These are phyloP conservation scores for Geotrichum carabidarum DNA, from an alignment of 1,139 yeast species.

Conservation along the genomic window DNA sequence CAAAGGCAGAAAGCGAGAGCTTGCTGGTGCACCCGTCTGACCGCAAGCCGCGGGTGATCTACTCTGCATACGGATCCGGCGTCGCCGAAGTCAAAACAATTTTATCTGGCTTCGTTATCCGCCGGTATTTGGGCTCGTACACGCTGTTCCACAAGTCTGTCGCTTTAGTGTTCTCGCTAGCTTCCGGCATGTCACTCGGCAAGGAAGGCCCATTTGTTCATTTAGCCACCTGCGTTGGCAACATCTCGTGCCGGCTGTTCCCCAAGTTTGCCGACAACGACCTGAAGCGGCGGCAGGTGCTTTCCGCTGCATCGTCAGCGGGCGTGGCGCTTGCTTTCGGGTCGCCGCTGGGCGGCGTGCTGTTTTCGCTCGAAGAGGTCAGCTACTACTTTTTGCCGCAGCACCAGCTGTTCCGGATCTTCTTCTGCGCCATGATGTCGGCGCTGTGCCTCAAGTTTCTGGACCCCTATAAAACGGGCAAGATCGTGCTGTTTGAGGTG, in stretches of 20 bases:
- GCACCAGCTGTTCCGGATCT: constrained; percentile 53
- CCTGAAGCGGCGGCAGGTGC: constrained; percentile 51
- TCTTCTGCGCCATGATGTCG: constrained; percentile 57
- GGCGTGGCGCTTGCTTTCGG: constrained; percentile 72
- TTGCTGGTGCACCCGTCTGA: background rate
- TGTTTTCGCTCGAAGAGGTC: constrained; percentile 62
- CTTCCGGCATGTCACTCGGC: constrained; percentile 62
- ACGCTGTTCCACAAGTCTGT: constrained; percentile 50
- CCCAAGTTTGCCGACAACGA: constrained; percentile 49
- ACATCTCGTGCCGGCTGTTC: constrained; percentile 51
- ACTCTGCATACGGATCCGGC: constrained; percentile 60
- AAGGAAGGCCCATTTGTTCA: constrained; percentile 74
- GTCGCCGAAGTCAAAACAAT: constrained; percentile 60
- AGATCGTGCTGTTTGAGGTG: constrained; percentile 55
- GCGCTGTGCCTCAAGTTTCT: constrained; percentile 53
- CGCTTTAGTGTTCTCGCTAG: constrained; percentile 54
- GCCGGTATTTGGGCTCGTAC: constrained; percentile 52
- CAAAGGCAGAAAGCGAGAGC: background rate
- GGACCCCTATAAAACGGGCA: constrained; percentile 61
- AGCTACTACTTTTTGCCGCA: constrained; percentile 52
- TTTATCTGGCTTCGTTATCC: constrained; percentile 51
- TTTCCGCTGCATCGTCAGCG: constrained; percentile 62
- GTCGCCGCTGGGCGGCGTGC: constrained; percentile 63
- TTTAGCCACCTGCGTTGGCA: constrained; percentile 63
- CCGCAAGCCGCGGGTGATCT: constrained; percentile 37